Conservation (phyloP, 1,284 basidiomycete genomes). For the Flammula alnicola region DNA sequence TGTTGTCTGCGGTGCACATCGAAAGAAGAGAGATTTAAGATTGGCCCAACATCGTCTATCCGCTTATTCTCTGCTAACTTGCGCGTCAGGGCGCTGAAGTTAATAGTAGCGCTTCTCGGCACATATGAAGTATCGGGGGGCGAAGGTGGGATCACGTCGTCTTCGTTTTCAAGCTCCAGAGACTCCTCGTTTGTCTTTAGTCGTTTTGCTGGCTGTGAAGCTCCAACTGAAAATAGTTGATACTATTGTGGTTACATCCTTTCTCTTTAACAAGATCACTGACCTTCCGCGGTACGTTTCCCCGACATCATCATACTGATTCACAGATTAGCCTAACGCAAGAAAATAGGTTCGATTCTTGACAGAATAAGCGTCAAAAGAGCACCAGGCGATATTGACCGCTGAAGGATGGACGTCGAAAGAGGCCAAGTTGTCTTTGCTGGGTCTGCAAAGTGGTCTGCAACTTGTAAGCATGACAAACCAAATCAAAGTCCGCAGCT, state of each 20-base stretch:
- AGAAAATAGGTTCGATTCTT: neutral
- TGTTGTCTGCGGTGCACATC: conserved; percentile 70
- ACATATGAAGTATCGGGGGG: conserved; percentile 60
- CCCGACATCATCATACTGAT: conserved; percentile 39
- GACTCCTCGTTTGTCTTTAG: conserved; percentile 52
- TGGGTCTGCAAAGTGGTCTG: no score
- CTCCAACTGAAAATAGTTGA: conserved; percentile 32
- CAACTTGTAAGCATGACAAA: no score
- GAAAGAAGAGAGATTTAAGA: conserved; percentile 48
- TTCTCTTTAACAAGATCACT: conserved; percentile 23
- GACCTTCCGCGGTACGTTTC: conserved; percentile 58
- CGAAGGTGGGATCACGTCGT: conserved; percentile 56
- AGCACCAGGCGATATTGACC: conserved; percentile 2
- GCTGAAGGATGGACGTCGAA: no score
- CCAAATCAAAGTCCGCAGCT: no score
- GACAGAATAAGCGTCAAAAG: neutral
- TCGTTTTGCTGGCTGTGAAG: conserved; percentile 55
- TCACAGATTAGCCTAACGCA: conserved; percentile 4
- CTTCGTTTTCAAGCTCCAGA: conserved; percentile 59
- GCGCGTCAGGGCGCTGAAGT: conserved; percentile 78
- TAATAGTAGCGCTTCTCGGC: conserved; percentile 76
- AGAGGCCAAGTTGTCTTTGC: no score
- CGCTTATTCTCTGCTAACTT: conserved; percentile 69
- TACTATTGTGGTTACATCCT: conserved; percentile 14
- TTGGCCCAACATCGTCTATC: conserved; percentile 43